Evolutionary conservation across 371 early-diverging fungal species (phyloP).

Genomic region (Syncephalastrum monosporum): DNA sequence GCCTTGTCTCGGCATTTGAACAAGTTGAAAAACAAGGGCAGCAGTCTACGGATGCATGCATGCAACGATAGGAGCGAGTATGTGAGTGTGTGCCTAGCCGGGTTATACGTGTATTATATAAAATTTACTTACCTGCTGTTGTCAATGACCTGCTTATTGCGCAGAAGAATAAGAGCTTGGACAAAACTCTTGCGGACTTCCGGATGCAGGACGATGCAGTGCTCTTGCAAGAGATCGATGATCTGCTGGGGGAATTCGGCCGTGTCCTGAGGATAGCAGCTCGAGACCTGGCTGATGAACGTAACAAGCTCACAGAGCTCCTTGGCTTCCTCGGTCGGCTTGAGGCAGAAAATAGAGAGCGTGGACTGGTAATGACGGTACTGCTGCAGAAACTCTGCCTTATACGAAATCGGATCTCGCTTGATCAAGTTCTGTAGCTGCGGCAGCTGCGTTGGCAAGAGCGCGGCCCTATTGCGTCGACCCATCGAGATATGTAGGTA

Average conservation of each 20-base stretch:
- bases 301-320: slow-evolving; percentile 84
- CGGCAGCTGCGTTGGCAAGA: slow-evolving; percentile 85
- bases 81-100: too few species aligned
- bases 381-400: slow-evolving; percentile 93
- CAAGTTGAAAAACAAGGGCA: slow-evolving; percentile 91
- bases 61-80: background rate
- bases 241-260: slow-evolving; percentile 79
- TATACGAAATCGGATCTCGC: slow-evolving; percentile 89
- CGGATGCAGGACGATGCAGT: slow-evolving; percentile 77
- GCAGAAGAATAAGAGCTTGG: slow-evolving; percentile 86
- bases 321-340: slow-evolving; percentile 81
- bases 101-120: too few species aligned
- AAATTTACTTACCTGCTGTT: slow-evolving; percentile 43
- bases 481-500: slow-evolving; percentile 42
- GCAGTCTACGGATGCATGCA: slow-evolving; percentile 42
- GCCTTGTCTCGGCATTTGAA: slow-evolving; percentile 92
- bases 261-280: slow-evolving; percentile 83
- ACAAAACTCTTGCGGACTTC: slow-evolving; percentile 87
- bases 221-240: slow-evolving; percentile 75
- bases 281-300: slow-evolving; percentile 83
- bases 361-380: slow-evolving; percentile 87
- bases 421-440: slow-evolving; percentile 97
- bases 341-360: slow-evolving; percentile 82
- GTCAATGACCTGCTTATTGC: slow-evolving; percentile 78
- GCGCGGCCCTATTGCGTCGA: slow-evolving; percentile 67